Base-by-base conservation (phyloP, 1,284 basidiomycete genomes). In the Termitomyces sp. region DNA sequence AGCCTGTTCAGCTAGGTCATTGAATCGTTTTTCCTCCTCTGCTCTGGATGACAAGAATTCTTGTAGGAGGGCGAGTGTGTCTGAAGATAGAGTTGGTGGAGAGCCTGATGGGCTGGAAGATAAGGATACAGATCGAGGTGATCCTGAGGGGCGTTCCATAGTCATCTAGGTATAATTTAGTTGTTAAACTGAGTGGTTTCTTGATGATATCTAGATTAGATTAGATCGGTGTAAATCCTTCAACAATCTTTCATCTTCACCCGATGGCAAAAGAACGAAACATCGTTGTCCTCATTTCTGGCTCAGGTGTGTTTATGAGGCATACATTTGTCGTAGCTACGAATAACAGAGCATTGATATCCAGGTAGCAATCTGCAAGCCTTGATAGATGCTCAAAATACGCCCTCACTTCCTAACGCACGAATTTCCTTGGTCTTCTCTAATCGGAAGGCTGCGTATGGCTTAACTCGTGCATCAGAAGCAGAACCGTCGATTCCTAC, bases 321-420 rank as follows among this genome's bases (percentile, higher is more conserved):
- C 4, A 26, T 33, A 34, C 21, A 13, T 41, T 15, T 41, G 8
- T 21, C 33, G 30, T 13, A 41, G 38, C 39, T 15, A 28, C 3
- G 26, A 10, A 49, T 38, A 9, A 39, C 12, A 28, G 24, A 42
- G 10, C 46, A 31, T 43, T 33, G 17, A 39, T 39, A 4, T 17
- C 9, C 26, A 97, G 94, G 96, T 41, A 90, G 90, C 30, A 99
- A 99, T 73, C 82, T 99, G 24, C 95, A 98, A 73, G 95, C 96
- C 0, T 80, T 99, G 56, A 92, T 99, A 65, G 91, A 98, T 69
- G 93, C 94, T 5, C 82, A 78, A 61, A 76, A 82, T 63, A 82
- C 88, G 13, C 73, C 80, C 49, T 69, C 80, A 13, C 77, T 92
- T 41, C 87, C 92, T 26, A 70, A 86, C 58, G 77, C 88, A 1